These are phyloP conservation scores for Calocybe gangraenosa DNA, from an alignment of 768 basidiomycete species.

Conservation along the genomic window DNA sequence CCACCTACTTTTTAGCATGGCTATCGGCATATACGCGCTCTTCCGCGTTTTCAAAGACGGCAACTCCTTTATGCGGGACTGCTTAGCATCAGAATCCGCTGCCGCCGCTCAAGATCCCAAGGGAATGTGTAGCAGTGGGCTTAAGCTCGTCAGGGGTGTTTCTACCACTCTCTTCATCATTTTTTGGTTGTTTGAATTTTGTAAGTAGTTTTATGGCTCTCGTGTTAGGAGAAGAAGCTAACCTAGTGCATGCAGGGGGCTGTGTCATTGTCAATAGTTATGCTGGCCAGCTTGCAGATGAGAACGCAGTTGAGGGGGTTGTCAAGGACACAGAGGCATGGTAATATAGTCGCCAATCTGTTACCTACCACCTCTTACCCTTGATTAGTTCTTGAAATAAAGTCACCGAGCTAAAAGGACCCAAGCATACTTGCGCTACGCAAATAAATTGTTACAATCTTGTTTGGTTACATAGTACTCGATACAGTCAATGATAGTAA, in stretches of 20 bases:
- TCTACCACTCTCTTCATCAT: conserved; percentile 38
- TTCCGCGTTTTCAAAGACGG: conserved; percentile 39
- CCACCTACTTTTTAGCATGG: conserved; percentile 43
- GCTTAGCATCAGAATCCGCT: conserved; percentile 19
- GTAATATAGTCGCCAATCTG: conserved; percentile 21
- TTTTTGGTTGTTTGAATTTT: conserved; percentile 45
- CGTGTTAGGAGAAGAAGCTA: neutral
- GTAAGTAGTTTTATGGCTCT: conserved; percentile 27
- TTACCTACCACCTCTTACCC: conserved; percentile 4
- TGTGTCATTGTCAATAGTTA: conserved; percentile 44
- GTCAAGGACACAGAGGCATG: conserved; percentile 43
- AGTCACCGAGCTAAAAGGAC: too few relatives aligned
- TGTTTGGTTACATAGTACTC: too few relatives aligned
- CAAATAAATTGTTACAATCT: too few relatives aligned
- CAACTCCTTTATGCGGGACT: conserved; percentile 32
- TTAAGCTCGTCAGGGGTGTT: conserved; percentile 36
- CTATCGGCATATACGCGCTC: conserved; percentile 39
- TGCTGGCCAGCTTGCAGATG: conserved; percentile 40
- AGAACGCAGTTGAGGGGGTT: conserved; percentile 31
- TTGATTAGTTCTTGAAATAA: conserved; percentile 1
- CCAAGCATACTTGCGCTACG: too few relatives aligned
- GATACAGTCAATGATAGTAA: conserved; percentile 18
- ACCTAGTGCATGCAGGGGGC: conserved; percentile 32
- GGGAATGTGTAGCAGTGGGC: conserved; percentile 34
- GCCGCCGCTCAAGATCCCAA: conserved; percentile 13